phyloP scores from a whole-genome alignment of 2,329 filamentous ascomycete genomes.

The Orbilia quercus region DNA sequence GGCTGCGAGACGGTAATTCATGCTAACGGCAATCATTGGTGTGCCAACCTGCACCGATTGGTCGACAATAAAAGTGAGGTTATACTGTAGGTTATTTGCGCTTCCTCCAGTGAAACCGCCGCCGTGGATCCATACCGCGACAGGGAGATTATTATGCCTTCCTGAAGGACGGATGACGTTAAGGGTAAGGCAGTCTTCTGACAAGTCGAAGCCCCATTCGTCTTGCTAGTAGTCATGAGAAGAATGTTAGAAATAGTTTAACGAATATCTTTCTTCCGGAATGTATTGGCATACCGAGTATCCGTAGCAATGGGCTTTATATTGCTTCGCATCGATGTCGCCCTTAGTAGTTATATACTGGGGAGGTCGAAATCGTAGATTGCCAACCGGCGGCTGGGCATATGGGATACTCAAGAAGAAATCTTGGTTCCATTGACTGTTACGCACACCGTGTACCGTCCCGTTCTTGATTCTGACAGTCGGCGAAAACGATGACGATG shows the following conservation, averaged over 20 bases:
- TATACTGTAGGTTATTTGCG: constrained; percentile 70
- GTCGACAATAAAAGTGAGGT: constrained; percentile 71
- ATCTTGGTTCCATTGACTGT: constrained; percentile 65
- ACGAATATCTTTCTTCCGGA: no score
- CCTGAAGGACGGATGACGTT: constrained; percentile 61
- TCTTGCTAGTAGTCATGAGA: no score
- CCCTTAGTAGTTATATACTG: constrained; percentile 59
- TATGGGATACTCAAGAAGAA: constrained; percentile 70
- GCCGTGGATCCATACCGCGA: constrained; percentile 62
- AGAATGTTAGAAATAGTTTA: no score
- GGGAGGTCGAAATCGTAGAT: constrained; percentile 66
- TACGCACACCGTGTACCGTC: constrained; percentile 65
- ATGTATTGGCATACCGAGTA: no score
- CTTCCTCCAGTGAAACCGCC: constrained; percentile 68
- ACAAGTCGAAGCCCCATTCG: neutral
- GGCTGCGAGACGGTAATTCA: constrained; percentile 68
- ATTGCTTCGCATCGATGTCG: constrained; percentile 58
- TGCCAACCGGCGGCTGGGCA: constrained; percentile 69
- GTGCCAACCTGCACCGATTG: constrained; percentile 68
- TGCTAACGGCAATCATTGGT: constrained; percentile 68
- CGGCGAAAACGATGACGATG: neutral
- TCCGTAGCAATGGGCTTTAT: constrained; percentile 60
- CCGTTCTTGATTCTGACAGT: constrained; percentile 62
- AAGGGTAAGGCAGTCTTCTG: constrained; percentile 62
- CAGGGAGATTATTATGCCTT: constrained; percentile 57